Evolutionary conservation across 179 eudicot species (phyloP).

Genomic region (Camellia oleifera): DNA sequence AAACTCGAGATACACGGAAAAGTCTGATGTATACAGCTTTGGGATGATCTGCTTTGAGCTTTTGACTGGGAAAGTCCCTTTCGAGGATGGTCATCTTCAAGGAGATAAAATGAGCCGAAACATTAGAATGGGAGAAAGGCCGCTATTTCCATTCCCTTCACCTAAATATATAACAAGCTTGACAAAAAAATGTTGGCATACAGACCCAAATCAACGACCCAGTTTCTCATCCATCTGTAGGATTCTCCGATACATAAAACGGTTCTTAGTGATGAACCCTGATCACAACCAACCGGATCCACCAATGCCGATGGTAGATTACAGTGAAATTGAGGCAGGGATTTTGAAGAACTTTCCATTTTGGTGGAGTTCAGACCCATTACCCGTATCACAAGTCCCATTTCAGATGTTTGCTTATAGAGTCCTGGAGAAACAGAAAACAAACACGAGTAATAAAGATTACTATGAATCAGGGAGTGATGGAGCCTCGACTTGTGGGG

Average conservation of each 20-base stretch:
- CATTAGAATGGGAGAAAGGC: slow-evolving; percentile 72
- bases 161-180: slow-evolving; percentile 56
- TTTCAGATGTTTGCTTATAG: slow-evolving; percentile 68
- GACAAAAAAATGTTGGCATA: slow-evolving; percentile 76
- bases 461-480: slow-evolving; percentile 69
- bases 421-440: slow-evolving; percentile 55
- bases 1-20: slow-evolving; percentile 39
- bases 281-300: slow-evolving; percentile 49
- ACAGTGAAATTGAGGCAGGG: slow-evolving; percentile 52
- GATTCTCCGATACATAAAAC: slow-evolving; percentile 61
- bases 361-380: slow-evolving; percentile 27
- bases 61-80: slow-evolving; percentile 76
- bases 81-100: slow-evolving; percentile 78
- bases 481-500: slow-evolving; percentile 58
- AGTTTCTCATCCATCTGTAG: slow-evolving; percentile 73
- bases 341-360: slow-evolving; percentile 37
- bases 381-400: slow-evolving; percentile 53
- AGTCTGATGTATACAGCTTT: slow-evolving; percentile 76
- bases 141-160: slow-evolving; percentile 63
- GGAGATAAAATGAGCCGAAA: slow-evolving; percentile 82
- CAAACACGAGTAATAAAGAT: slow-evolving; percentile 31
- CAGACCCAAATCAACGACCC: slow-evolving; percentile 64
- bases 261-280: slow-evolving; percentile 48
- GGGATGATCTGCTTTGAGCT: slow-evolving; percentile 85
- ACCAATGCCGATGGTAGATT: slow-evolving; percentile 50